Conservation (phyloP, 768 basidiomycete genomes). For the Agrocybe chaxingu region DNA sequence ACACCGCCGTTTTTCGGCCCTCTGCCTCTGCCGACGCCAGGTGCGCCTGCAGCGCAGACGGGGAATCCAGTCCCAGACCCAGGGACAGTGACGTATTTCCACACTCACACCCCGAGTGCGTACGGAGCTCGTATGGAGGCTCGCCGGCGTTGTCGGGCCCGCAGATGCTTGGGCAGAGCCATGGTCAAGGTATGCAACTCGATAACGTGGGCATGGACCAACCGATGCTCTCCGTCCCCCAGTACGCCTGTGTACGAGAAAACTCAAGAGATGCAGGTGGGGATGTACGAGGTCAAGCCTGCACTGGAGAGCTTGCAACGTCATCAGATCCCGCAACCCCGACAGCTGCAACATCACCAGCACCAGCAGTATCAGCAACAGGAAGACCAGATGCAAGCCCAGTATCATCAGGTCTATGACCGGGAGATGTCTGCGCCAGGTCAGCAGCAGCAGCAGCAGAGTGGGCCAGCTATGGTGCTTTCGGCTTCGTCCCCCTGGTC, state of each 20-base stretch:
- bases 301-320: conserved; percentile 13
- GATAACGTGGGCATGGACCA: conserved; percentile 15
- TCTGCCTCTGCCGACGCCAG: background rate
- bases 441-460: conserved; percentile 8
- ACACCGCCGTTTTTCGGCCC: conserved; percentile 25
- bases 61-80: conserved; percentile 13
- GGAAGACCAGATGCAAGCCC: conserved; percentile 13
- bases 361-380: conserved; percentile 3
- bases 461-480: background rate
- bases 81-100: conserved; percentile 20
- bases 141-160: conserved; percentile 1
- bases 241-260: conserved; percentile 22
- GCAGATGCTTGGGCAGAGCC: background rate
- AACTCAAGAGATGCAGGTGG: background rate
- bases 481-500: too few species aligned
- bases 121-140: conserved; percentile 15
- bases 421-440: conserved; percentile 11
- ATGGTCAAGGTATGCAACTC: conserved; percentile 9
- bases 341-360: background rate
- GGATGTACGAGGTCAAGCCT: conserved; percentile 23
- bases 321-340: background rate
- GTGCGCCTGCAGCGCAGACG: background rate
- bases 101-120: conserved; percentile 2
- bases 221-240: conserved; percentile 13
- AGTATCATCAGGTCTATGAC: conserved; percentile 16